These are phyloP conservation scores for Solanum piurae DNA, from an alignment of 257 asterid genomes.

Conservation along the genomic window DNA sequence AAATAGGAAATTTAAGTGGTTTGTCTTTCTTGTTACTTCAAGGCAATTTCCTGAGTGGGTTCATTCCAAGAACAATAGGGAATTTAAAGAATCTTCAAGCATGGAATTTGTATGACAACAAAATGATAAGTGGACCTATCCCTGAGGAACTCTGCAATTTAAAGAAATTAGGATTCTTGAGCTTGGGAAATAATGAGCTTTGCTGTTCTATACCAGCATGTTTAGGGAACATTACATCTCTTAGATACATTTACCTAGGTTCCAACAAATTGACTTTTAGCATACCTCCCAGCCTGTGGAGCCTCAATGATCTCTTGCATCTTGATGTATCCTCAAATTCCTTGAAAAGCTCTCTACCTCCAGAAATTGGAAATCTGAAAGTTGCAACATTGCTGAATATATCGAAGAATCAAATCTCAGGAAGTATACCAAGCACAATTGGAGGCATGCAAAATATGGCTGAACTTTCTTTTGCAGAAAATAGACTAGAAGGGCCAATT, in stretches of 20 bases:
- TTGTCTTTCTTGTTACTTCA: not conserved
- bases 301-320: conserved; percentile 7
- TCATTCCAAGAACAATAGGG: not conserved
- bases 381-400: not conserved
- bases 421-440: conserved; percentile 6
- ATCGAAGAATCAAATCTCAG: conserved; percentile 8
- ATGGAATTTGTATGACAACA: not conserved
- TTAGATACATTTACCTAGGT: not conserved
- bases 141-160: conserved; percentile 6
- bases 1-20: conserved; percentile 20
- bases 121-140: conserved; percentile 8
- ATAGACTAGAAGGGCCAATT: conserved; percentile 12
- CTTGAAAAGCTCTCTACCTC: conserved; percentile 9
- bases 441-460: not conserved
- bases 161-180: not conserved
- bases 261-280: conserved; percentile 12
- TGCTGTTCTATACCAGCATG: conserved; percentile 26
- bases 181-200: conserved; percentile 6
- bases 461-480: conserved; percentile 5
- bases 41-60: not conserved
- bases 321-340: conserved; percentile 16
- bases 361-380: conserved; percentile 15
- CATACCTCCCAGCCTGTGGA: conserved; percentile 11
- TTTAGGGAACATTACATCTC: conserved; percentile 5
- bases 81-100: not conserved